Evolutionary conservation across 2,329 filamentous ascomycete species (phyloP), one percentile per base, ranked within the genome.

Genomic region (Fusarium sp.): DNA sequence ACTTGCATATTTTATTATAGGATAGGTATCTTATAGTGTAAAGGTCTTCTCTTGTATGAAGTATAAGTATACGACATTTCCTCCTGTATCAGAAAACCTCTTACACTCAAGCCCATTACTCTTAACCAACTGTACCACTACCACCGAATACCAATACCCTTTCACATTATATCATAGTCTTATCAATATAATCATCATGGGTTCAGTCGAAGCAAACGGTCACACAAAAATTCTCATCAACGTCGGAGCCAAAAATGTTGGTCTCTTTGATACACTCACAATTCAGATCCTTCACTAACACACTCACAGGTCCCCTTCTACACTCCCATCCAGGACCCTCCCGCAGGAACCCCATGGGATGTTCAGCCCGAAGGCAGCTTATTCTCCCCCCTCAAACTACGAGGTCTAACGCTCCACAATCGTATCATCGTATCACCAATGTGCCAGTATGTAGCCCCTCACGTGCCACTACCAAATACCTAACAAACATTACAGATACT

Each of bases 371-470:
- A 73, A 35, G 61, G 58, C 41, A 79, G 74, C 44, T 77, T 87
- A 32, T 87, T 87, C 77, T 81, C 80, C 0, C 85, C 86, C 8
- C 75, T 87, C 44, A 84, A 79, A 53, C 82, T 87, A 57, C 81
- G 85, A 42, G 81, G 81, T 54, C 75, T 85, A 38, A 83, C 80
- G 11, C 80, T 87, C 53, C 85, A 83, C 42, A 87, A 87, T 69
- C 83, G 86, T 47, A 83, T 86, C 63, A 81, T 84, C 69, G 82
- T 87, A 45, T 82, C 83, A 8, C 85, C 85, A 17, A 85, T 87
- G 84, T 86, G 85, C 81, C 85, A 83, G 78, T 86, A 84, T 74
- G 67, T 47, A 30, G 28, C 38, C 18, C 35, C n/a, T 7, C 6
- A 42, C 18, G 12, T 24, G 13, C 24, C 17, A 36, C 12, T 15